Conservation (phyloP, 495 filamentous ascomycete species). For the Collariella sp. region DNA sequence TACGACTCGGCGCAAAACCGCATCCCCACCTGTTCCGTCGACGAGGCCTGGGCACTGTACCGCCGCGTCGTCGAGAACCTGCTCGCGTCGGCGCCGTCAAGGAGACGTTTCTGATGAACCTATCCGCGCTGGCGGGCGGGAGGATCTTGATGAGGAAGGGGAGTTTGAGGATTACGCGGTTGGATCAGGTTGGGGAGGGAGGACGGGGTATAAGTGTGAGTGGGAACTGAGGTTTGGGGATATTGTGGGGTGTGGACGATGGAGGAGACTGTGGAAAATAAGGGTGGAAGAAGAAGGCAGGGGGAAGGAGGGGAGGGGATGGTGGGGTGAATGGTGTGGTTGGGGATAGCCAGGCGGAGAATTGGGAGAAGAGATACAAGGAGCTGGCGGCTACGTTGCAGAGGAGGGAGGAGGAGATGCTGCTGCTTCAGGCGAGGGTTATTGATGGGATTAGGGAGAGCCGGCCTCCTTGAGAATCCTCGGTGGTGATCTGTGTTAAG, state of each 20-base stretch:
- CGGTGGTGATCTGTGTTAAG: too few relatives aligned
- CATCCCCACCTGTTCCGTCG: constrained; percentile 32
- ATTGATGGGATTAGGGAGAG: constrained; percentile 14
- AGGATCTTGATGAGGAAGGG: constrained; percentile 33
- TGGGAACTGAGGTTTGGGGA: constrained; percentile 42
- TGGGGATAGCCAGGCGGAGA: background rate
- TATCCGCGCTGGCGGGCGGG: constrained; percentile 42
- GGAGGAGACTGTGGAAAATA: constrained; percentile 39
- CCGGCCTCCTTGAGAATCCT: too few relatives aligned
- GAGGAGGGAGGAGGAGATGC: constrained; percentile 26
- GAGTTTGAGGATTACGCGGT: constrained; percentile 29
- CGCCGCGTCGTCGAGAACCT: constrained; percentile 40
- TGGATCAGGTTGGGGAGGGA: constrained; percentile 19
- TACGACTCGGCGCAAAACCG: constrained; percentile 28
- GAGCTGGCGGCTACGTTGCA: constrained; percentile 26
- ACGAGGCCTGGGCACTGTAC: constrained; percentile 41
- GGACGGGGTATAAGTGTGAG: constrained; percentile 33
- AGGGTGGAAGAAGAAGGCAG: constrained; percentile 26
- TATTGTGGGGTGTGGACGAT: constrained; percentile 39
- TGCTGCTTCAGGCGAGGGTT: constrained; percentile 19
- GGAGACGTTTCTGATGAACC: constrained; percentile 46
- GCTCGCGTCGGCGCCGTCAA: constrained; percentile 30
- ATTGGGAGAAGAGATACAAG: constrained; percentile 34
- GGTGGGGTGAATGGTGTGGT: too few relatives aligned
- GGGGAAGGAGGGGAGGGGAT: constrained; percentile 5